A percentile compares a stretch with the other conserved stretches of the same genome.
phyloP scores from a whole-genome alignment of 805 yeast genomes.

The Candida michaelii region DNA sequence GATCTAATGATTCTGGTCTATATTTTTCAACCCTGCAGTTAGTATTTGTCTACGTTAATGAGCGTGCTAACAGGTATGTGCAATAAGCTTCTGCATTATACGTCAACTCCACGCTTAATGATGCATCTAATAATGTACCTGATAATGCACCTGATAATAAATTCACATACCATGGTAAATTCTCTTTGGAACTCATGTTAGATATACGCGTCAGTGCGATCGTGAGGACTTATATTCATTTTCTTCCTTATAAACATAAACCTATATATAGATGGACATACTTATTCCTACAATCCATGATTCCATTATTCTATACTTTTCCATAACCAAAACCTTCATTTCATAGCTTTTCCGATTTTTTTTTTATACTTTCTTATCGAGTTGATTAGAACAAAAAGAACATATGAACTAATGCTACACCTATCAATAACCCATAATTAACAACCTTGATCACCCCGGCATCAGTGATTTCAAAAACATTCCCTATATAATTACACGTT shows the following conservation, averaged over 20 bases:
- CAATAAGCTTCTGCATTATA: too few relatives aligned
- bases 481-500: slow-evolving; percentile 41
- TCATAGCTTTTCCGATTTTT: too few relatives aligned
- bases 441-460: not conserved
- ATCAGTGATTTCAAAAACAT: slow-evolving; percentile 2
- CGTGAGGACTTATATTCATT: not conserved
- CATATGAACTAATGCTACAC: slow-evolving; percentile 1
- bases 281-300: too few relatives aligned
- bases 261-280: too few relatives aligned
- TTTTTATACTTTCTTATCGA: too few relatives aligned
- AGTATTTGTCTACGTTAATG: too few relatives aligned
- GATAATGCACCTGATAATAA: too few relatives aligned
- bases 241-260: not conserved
- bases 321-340: too few relatives aligned
- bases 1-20: slow-evolving; percentile 80
- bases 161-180: slow-evolving; percentile 62
- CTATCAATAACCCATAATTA: not conserved
- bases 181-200: slow-evolving; percentile 30
- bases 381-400: not conserved
- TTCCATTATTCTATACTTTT: too few relatives aligned
- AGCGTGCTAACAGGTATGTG: too few relatives aligned
- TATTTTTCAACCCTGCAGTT: slow-evolving; percentile 82
- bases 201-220: slow-evolving; percentile 6
- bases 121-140: too few relatives aligned
- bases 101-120: too few relatives aligned